Base-by-base conservation (phyloP, 192 early-diverging fungal genomes). In the Gorgonomyces haynaldii region DNA sequence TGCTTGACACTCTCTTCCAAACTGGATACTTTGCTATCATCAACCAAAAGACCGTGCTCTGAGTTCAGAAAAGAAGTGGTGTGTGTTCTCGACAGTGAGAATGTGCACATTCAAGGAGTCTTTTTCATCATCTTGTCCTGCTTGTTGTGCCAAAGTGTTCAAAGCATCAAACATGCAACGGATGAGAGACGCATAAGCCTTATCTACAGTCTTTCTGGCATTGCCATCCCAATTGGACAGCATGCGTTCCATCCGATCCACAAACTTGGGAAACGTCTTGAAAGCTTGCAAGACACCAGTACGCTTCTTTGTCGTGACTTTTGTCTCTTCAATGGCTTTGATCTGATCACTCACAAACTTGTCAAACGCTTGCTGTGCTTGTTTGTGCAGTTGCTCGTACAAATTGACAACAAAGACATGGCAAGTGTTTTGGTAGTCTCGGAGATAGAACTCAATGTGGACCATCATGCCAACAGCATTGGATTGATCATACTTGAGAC, bases 71-170 rank as follows among this genome's bases (percentile, higher is more conserved):
- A 88, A 78, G 53, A 95, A 87, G 46, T 89, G 81, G 64, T 94
- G 89, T 89, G 94, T 89, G 55, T 98, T 98, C 61, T 95, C 93
- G 45, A 92, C 63, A 24, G 72, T 76, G 54, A 90, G 62, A 23
- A 90, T 88, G 54, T 88, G 85, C 0, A 85, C 81, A 62, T 97
- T 91, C 37, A 93, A 70, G 35, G 44, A 55, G 26, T 84, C 78
- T 64, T 91, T 88, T 42, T 91, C 91, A 45, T 86, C 89, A 36
- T 78, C 69, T 28, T 50, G 54, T 50, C 81, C 84, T 0, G 76
- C 79, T 48, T 83, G 78, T 51, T 83, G 81, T 4, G 86, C 85
- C 42, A 89, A 69, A 0, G 81, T 74, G 22, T 96, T 85, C 2
- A 94, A 62, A 19, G 83, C 84, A 24, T 90, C 86, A 32, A 98